phyloP scores from a whole-genome alignment of 345 rosid species.

The Hibiscus syriacus region DNA sequence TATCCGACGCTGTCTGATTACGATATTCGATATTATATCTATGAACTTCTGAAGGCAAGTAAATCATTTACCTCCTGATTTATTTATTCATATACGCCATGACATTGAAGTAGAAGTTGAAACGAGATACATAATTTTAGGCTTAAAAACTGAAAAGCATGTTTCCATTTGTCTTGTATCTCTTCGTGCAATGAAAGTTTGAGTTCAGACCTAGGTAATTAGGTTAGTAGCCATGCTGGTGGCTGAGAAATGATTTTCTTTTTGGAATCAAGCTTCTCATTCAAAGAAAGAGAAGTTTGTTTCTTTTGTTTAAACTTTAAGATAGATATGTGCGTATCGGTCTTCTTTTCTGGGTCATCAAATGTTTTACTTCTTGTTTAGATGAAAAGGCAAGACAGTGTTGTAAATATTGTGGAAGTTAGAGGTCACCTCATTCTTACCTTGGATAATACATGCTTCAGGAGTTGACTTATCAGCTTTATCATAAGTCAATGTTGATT shows the following conservation, averaged over 20 bases:
- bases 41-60: conserved; percentile 80
- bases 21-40: conserved; percentile 84
- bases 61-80: conserved; percentile 10
- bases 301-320: too few species aligned
- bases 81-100: not conserved
- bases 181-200: not conserved
- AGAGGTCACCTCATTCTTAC: not conserved
- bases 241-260: not conserved
- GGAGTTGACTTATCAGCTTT: not conserved
- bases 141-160: not conserved
- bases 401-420: not conserved
- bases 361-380: too few species aligned
- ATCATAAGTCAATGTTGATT: not conserved
- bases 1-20: conserved; percentile 72
- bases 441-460: not conserved
- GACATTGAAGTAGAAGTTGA: not conserved
- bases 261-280: not conserved
- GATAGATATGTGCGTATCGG: too few species aligned
- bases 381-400: not conserved
- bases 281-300: not conserved
- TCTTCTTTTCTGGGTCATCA: too few species aligned
- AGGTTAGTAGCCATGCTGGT: not conserved
- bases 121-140: not conserved
- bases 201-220: not conserved
- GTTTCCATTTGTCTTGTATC: not conserved